These are phyloP conservation scores for Liquidambar formosana DNA, from an alignment of 164 flowering plant species.

Conservation along the genomic window DNA sequence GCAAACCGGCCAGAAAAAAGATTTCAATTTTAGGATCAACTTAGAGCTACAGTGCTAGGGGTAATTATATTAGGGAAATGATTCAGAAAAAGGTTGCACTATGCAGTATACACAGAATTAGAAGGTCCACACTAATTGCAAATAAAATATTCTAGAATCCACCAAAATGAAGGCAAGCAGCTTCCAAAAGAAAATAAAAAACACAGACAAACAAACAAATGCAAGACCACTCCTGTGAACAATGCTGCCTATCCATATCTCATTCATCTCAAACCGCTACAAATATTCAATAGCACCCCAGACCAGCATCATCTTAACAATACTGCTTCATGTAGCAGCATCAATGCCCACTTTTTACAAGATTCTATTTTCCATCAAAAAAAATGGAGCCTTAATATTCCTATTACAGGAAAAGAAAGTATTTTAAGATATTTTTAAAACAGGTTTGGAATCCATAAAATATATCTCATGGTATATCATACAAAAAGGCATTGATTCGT, in stretches of 20 bases:
- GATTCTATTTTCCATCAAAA: not conserved
- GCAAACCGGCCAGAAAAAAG: conserved; percentile 19
- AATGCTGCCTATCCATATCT: not conserved
- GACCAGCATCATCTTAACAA: not conserved
- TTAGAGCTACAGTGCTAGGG: not conserved
- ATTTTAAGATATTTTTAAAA: not conserved
- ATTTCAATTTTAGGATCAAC: not conserved
- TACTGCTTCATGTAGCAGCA: not conserved
- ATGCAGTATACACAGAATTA: no score
- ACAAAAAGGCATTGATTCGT: no score
- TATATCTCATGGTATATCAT: no score
- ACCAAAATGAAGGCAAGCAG: not conserved
- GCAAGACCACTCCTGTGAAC: not conserved
- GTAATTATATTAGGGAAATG: not conserved
- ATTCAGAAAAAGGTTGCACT: not conserved
- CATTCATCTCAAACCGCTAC: not conserved
- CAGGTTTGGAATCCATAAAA: no score
- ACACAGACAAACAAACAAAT: not conserved
- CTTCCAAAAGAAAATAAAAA: not conserved
- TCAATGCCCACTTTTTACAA: not conserved
- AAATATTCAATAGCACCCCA: not conserved
- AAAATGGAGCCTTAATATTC: not conserved
- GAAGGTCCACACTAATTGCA: no score
- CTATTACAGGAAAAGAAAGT: not conserved
- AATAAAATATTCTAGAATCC: not conserved